Evolutionary conservation across 306 rosid genomes (phyloP).

Genomic region (Medicago truncatula): MtrunA17r5.0-ANR NC_053043.1:2562001-2562500

Average conservation of each 20-base stretch:
- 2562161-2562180: conserved; percentile 61
- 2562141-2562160: conserved; percentile 47
- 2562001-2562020: conserved; percentile 66
- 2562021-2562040: conserved; percentile 56
- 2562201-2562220: conserved; percentile 42
- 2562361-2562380: conserved; percentile 29
- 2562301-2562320: conserved; percentile 61
- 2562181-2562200: conserved; percentile 59
- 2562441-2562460: conserved; percentile 61
- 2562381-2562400: conserved; percentile 57
- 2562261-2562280: conserved; percentile 40
- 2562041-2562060: conserved; percentile 42
- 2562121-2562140: conserved; percentile 53
- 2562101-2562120: conserved; percentile 65
- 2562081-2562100: conserved; percentile 74
- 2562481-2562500: conserved; percentile 38
- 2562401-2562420: conserved; percentile 38
- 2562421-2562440: conserved; percentile 51
- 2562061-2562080: conserved; percentile 73
- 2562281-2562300: conserved; percentile 31
- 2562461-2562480: conserved; percentile 68
- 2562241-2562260: conserved; percentile 58
- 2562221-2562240: conserved; percentile 45
- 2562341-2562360: conserved; percentile 32
- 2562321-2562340: conserved; percentile 74